Evolutionary conservation across 306 rosid species (phyloP), one percentile per base, ranked within the genome.

Genomic region (Malus fusca): DNA sequence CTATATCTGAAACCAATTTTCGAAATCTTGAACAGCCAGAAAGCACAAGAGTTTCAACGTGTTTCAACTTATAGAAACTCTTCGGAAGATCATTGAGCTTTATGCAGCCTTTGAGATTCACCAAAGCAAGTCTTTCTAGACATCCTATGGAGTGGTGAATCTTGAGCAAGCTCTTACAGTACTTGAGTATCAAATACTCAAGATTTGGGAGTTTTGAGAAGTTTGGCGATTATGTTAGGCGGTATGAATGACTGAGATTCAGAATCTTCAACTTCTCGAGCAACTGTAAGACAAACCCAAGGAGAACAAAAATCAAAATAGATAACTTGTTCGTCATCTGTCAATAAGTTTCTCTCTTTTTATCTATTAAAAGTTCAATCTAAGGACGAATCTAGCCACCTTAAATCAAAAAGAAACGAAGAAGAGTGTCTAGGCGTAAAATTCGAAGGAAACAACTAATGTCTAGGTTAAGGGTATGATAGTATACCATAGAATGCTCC

Each of bases 151-250:
- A 65, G 2, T 70, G 26, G 26, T 82, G 75, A 43, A 80, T 31
- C 19, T 48, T 2, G 5, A 12, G 22, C 75, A 87, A 66, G 0
- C 75, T 77, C 22, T 46, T 66, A 68, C 86, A 84, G 44, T 68
- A 72, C 37, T 66, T 70, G 37, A 82, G 84, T 30, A 77, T 21
- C 9, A 87, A 69, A 64, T 82, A 66, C 76, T 79, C 80, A 59
- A 87, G 86, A 71, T 84, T 82, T 5, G 83, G 88, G 22, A 87
- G 11, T 13, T 44, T 31, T 56, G 83, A 84, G 62, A 84, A 87
- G 51, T 84, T 78, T 0, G 90, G 88, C 0, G 83, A 79, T n/a
- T n/a, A 25, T 9, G 28, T 79, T 63, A 87, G 72, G 68, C 48
- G 0, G 33, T n/a, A 63, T 5, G 88, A 87, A 66, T 84, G 88